Evolutionary conservation across 345 rosid genomes (phyloP), one percentile per base, ranked within the genome.

Genomic region (Sisymbrium altissimum): DNA sequence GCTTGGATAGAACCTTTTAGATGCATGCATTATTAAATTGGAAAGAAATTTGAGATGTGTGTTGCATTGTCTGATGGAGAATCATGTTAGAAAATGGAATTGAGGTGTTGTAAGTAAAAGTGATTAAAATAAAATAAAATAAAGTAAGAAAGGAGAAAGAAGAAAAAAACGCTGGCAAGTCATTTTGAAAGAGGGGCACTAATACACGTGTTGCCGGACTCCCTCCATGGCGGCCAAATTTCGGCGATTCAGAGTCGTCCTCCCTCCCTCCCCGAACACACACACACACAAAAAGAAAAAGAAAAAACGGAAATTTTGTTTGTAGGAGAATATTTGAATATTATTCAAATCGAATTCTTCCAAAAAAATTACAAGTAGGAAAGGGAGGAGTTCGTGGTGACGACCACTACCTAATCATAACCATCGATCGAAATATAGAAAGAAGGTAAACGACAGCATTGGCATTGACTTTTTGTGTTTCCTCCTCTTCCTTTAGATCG

Each of bases 381-480:
- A 38, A 3, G 29, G 56, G 49, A 38, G 60, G 64, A 65, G 54
- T 70, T 77, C 69, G 71, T 59, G 66, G 71, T 67, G 57, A 45
- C 59, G 57, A 68, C 70, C 58, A 68, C 70, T 58, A 69, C 69
- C 78, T 57, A 64, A 64, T 40, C 72, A 71, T 66, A 64, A 73
- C 59, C 62, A 54, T 49, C 25, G 13, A 41, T 10, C 27, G n/a
- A 23, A 23, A 23, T 75, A 74, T 36, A 59, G n/a, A 50, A 21
- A 29, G 50, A 41, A 48, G 66, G 65, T 23, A 60, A 40, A 50
- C 29, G 29, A 25, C 12, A 27, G 72, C 30, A 53, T 14, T 71
- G 65, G 55, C 79, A 43, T 81, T 89, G 87, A 85, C 88, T 73
- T 55, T 71, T 82, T 80, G 9, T 45, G 9, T 45, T 7, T 5